Evolutionary conservation across 169 alveolate genomes (phyloP), one percentile per base, ranked within the genome.

Genomic region (Babesia ovis): DNA sequence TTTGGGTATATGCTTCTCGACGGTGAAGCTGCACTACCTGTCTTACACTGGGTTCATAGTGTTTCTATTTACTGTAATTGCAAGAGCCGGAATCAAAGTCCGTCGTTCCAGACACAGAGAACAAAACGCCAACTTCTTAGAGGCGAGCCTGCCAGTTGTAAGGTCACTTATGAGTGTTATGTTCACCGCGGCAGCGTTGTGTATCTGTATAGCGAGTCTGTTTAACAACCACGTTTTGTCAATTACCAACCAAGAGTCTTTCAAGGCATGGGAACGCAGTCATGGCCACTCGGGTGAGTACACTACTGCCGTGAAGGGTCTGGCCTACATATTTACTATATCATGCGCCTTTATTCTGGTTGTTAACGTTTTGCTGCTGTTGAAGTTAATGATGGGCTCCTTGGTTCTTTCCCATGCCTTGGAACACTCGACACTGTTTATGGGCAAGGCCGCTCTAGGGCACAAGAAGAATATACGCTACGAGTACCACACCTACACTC

Each of bases 141-240:
- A 43, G 39, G 54, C 70, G 6, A 39, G 70, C 42, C 25, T 60
- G 14, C 70, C 70, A 0, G 70, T 60, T 6, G 70, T 60, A 5
- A 22, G 74, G 2, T 45, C 46, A 25, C 50, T 64, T 9, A 64
- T 72, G 16, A 41, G 66, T 66, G 64, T 72, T 12, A 29, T 72
- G 48, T 72, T 72, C 34, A 72, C 54, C 27, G 43, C 37, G 3
- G 41, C 56, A 37, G 51, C 75, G 1, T 4, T 72, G 3, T 27
- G 32, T 39, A 56, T 72, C n/a, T 45, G 51, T 32, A 3, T 72
- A 9, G 53, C 58, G 23, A 53, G 57, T 41, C 43, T 42, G 6
- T 18, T 57, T 8, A 53, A 23, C 22, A 46, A 41, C 32, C 53
- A 59, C 29, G 32, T 59, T 31, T 29, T 72, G 45, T 27, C 71